Evolutionary conservation across 2,329 filamentous ascomycete species (phyloP).

Genomic region (Scedosporium minutisporum): DNA sequence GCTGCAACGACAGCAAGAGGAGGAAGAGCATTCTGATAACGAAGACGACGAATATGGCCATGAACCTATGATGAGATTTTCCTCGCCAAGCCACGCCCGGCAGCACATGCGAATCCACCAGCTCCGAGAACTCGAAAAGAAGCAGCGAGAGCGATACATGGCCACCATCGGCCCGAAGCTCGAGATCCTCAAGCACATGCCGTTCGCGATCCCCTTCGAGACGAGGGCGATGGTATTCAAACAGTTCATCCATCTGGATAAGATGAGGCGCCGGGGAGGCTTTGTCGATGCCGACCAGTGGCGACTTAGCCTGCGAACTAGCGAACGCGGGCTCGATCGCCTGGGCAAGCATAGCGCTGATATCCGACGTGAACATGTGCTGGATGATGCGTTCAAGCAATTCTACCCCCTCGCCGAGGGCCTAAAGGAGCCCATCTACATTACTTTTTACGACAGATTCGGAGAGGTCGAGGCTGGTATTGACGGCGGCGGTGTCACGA

Average conservation of each 20-base stretch:
- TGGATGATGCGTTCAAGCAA: conserved; percentile 68
- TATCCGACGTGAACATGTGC: neutral
- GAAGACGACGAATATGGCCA: conserved; percentile 4
- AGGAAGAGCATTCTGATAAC: conserved; percentile 11
- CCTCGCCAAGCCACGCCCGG: conserved; percentile 48
- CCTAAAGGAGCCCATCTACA: conserved; percentile 90
- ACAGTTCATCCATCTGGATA: conserved; percentile 81
- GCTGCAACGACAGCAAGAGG: conserved; percentile 34
- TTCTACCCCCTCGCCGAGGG: conserved; percentile 76
- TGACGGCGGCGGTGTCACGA: conserved; percentile 92
- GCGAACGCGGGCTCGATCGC: neutral
- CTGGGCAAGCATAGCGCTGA: conserved; percentile 2
- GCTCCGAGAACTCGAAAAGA: conserved; percentile 54
- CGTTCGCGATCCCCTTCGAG: conserved; percentile 89
- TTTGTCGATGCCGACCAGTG: conserved; percentile 32
- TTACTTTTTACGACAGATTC: conserved; percentile 91
- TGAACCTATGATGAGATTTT: conserved; percentile 17
- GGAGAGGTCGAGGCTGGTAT: conserved; percentile 83
- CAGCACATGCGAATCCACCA: conserved; percentile 56
- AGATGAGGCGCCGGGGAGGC: conserved; percentile 59
- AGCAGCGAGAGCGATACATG: conserved; percentile 59
- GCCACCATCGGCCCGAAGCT: conserved; percentile 76
- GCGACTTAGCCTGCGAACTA: conserved; percentile 7
- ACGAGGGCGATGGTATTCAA: conserved; percentile 88
- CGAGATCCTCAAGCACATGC: conserved; percentile 90